Percentiles rank a stretch among this genome's conserved stretches.
Evolutionary conservation across 2,329 filamentous ascomycete genomes (phyloP).

Genomic region (Colletotrichum zoysiae): DNA sequence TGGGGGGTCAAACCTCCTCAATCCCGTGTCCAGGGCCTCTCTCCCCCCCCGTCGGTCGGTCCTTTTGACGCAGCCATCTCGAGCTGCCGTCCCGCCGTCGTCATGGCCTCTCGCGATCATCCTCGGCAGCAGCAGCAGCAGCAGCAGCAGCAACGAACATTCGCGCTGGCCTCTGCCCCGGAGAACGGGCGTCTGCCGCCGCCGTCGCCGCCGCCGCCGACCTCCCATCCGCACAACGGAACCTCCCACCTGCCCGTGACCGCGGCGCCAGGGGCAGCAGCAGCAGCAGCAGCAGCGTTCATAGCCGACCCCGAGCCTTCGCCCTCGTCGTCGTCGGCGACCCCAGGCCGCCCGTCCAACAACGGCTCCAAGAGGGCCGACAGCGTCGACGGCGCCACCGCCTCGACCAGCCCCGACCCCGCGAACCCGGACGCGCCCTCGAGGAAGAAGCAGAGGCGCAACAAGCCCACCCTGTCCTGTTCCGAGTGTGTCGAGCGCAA

Average conservation of each 20-base stretch:
- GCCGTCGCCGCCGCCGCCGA: constrained; percentile 7
- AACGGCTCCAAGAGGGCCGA: constrained; percentile 33
- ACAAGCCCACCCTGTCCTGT: constrained; percentile 85
- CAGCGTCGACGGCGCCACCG: constrained; percentile 9
- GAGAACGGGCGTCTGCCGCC: constrained; percentile 25
- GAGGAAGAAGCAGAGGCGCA: constrained; percentile 83
- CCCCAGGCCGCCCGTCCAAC: constrained; percentile 19
- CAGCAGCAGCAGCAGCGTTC: background rate
- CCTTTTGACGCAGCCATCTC: background rate
- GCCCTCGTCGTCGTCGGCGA: constrained; percentile 8
- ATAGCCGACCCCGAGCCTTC: background rate
- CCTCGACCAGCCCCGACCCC: constrained; percentile 33
- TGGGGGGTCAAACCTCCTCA: background rate
- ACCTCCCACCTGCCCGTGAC: background rate
- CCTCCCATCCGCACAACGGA: background rate
- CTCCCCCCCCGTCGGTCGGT: no score
- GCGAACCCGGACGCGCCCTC: constrained; percentile 49
- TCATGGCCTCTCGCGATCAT: constrained; percentile 23
- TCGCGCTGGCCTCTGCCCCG: constrained; percentile 32
- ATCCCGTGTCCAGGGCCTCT: background rate
- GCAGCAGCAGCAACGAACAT: constrained; percentile 11
- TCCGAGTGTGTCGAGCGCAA: constrained; percentile 85
- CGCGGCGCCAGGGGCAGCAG: background rate
- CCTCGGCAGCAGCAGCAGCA: constrained; percentile 3
- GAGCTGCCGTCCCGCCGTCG: background rate